Base-by-base conservation (phyloP, 495 filamentous ascomycete genomes). In the Cryomyces minteri region DNA sequence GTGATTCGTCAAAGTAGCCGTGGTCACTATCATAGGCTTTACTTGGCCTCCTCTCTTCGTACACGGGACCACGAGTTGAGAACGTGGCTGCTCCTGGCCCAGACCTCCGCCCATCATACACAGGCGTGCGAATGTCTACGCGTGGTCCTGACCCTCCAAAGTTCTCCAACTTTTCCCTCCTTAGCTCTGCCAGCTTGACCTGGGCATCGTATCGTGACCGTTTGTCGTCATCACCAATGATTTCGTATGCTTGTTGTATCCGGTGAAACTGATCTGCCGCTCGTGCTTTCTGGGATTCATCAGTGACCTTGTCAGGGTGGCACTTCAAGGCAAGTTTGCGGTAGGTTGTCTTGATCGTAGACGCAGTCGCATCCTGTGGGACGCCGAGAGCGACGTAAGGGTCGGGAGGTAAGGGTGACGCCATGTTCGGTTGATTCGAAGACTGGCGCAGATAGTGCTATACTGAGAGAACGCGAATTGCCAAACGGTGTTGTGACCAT, bases 281-380 rank as follows among this genome's bases (percentile, higher is more conserved):
- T 51, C 72, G 63, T 43, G 64, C 66, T 47, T 79, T 78, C 44
- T 71, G 64, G 30, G 79, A 68, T 51, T 78, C 71, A 49, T 92
- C 82, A 54, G 84, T 75, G 42, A 95, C 74, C 67, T 96, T 96
- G 69, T 98, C 90, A 32, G 90, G 90, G 58, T 98, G 90, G 58
- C 78, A 88, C 64, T 85, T 86, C 46, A 96, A 74, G 44, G 85
- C 88, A 28, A 94, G 80, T 63, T 94, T 96, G 49, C 85, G 82
- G 67, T 95, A 81, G 12, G 85, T 79, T 40, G 71, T 67, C 49
- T 85, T 79, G 58, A 98, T 88, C 48, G 79, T 74, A 28, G 77
- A 54, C 18, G 80, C 62, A 43, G 80, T 71, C 37, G 84, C 84
- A 59, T 83, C 75, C 56, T 77, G 82, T 37, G 78, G 53, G 39